phyloP scores from a whole-genome alignment of 371 early-diverging fungal genomes.

The Nosema granulosis region DNA sequence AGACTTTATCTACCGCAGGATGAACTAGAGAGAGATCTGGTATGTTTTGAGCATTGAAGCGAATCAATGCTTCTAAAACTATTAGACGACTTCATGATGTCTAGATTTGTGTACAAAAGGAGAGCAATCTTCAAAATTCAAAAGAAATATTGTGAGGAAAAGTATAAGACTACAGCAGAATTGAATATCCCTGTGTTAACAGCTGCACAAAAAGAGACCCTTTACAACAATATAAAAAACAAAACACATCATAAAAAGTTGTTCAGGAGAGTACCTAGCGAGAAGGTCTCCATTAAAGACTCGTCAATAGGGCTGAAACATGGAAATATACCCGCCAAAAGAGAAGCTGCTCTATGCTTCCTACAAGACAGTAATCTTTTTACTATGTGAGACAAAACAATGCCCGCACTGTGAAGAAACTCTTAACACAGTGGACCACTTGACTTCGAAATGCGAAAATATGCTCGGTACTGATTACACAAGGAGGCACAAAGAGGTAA shows the following conservation, averaged over 20 bases:
- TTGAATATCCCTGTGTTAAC: neutral
- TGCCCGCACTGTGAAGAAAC: neutral
- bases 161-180: neutral
- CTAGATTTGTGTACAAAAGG: neutral
- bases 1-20: neutral
- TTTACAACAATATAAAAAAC: neutral
- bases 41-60: neutral
- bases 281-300: neutral
- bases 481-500: neutral
- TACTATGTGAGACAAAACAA: neutral
- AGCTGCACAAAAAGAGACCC: neutral
- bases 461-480: neutral
- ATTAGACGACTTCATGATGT: neutral
- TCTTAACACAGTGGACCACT: neutral
- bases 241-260: constrained; percentile 8
- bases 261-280: neutral
- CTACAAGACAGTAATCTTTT: constrained; percentile 1
- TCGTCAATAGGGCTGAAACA: neutral
- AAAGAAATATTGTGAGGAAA: neutral
- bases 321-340: neutral
- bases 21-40: neutral
- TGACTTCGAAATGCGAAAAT: neutral
- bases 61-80: neutral
- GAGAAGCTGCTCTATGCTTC: neutral
- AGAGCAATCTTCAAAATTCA: neutral